A percentile compares a stretch with the other conserved stretches of the same genome.
phyloP scores from a whole-genome alignment of 129 eudicot genomes.

The Flaveria robusta region DNA sequence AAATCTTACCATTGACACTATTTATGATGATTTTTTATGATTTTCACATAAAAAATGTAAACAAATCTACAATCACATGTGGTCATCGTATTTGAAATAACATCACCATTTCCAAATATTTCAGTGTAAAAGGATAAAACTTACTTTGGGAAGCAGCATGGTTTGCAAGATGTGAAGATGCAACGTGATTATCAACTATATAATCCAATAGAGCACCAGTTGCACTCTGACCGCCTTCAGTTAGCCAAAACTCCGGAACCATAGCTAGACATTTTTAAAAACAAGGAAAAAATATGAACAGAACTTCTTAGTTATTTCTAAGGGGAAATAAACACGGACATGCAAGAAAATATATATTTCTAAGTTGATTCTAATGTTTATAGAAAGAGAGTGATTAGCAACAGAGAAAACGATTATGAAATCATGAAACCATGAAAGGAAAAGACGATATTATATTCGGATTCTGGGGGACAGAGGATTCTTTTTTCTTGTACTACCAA shows the following conservation, averaged over 20 bases:
- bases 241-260: conserved; percentile 97
- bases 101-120: conserved; percentile 7
- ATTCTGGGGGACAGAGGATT: too few relatives aligned
- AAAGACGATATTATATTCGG: neutral
- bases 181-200: conserved; percentile 78
- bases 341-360: neutral
- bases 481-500: neutral
- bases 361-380: conserved; percentile 15
- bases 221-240: conserved; percentile 99
- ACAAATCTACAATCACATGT: neutral
- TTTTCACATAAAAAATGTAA: neutral
- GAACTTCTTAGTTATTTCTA: neutral
- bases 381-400: neutral
- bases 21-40: neutral
- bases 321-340: neutral
- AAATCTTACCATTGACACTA: neutral
- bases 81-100: neutral
- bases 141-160: conserved; percentile 92
- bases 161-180: conserved; percentile 85
- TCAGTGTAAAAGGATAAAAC: conserved; percentile 9
- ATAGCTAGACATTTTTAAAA: conserved; percentile 53
- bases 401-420: neutral
- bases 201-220: conserved; percentile 88
- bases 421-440: neutral
- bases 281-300: neutral